Evolutionary conservation across 257 asterid genomes (phyloP), one percentile per base, ranked within the genome.

Genomic region (Petrea volubilis): DNA sequence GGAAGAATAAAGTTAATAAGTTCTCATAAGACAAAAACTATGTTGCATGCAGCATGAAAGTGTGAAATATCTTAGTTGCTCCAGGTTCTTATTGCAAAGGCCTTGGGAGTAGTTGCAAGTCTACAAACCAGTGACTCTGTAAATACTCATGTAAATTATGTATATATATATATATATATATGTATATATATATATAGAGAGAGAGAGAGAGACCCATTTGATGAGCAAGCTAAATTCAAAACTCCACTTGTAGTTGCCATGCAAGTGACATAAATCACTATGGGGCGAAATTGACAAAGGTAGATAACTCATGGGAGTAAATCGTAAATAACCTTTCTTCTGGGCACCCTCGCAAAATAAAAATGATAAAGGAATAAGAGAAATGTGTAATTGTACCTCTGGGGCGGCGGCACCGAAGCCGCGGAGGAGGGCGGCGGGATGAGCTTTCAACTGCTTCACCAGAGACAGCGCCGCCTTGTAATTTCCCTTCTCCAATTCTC

Each of bases 401-500:
- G 79, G 34, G 67, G 64, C 74, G 59, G 72, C 80, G 72, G 82
- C 77, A 52, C 87, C 93, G 79, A 90, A 90, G 70, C 95, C 93
- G 15, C 74, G 85, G 63, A 90, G 82, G 64, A 90, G 75, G 64
- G 85, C 85, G 67, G 84, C 86, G 41, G 86, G 83, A 75, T 79
- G 80, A 57, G 86, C 80, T 68, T 76, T 85, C 63, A 84, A 53
- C 70, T 90, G 95, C 80, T 86, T 87, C 24, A 81, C 82, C 24
- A 82, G 81, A 68, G 89, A 74, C 72, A 77, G 6, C 64, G 95
- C 95, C 20, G 89, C 81, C 67, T 84, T 87, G 80, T 74, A 87
- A 73, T 87, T 90, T 31, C 90, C 82, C 29, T 74, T 86, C 71
- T 69, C 85, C 72, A 88, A 75, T 68, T 86, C 93, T 41, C 80